Evolutionary conservation across 768 basidiomycete genomes (phyloP).

Genomic region (Auricularia heimuer): DNA sequence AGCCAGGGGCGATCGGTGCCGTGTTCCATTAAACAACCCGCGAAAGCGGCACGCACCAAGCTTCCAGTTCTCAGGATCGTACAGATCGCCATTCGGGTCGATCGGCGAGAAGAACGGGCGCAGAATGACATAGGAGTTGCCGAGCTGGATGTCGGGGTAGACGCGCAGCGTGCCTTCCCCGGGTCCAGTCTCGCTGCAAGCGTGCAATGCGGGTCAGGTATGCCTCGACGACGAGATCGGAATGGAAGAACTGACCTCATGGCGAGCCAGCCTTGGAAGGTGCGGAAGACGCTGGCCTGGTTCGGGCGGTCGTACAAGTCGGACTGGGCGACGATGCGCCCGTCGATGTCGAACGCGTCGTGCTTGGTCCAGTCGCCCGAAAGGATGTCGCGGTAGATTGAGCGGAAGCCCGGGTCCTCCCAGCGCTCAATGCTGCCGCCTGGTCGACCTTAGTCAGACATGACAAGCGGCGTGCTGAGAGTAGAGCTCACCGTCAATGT

Average conservation of each 20-base stretch:
- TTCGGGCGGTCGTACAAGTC: conserved; percentile 44
- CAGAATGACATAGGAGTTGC: conserved; percentile 63
- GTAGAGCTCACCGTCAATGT: conserved; percentile 32
- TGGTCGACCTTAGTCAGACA: conserved; percentile 26
- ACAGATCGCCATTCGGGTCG: conserved; percentile 30
- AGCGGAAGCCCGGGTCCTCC: conserved; percentile 50
- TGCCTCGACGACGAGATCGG: neutral
- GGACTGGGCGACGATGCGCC: conserved; percentile 49
- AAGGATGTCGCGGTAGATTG: conserved; percentile 43
- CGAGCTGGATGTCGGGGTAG: conserved; percentile 54
- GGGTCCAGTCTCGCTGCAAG: conserved; percentile 53
- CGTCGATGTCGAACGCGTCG: conserved; percentile 55
- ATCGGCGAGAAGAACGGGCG: conserved; percentile 64
- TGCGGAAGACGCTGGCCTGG: conserved; percentile 24
- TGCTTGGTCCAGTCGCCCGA: conserved; percentile 52
- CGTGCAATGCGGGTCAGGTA: neutral
- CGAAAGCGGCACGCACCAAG: conserved; percentile 27
- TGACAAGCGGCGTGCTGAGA: neutral
- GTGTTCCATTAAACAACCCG: neutral
- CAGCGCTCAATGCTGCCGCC: conserved; percentile 70
- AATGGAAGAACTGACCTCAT: conserved; percentile 45
- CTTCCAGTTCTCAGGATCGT: conserved; percentile 44
- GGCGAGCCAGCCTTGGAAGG: conserved; percentile 71
- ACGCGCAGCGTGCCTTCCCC: conserved; percentile 60
- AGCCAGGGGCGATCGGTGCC: neutral